Conservation (phyloP, 768 basidiomycete genomes). For the Auricularia sp. region DNA sequence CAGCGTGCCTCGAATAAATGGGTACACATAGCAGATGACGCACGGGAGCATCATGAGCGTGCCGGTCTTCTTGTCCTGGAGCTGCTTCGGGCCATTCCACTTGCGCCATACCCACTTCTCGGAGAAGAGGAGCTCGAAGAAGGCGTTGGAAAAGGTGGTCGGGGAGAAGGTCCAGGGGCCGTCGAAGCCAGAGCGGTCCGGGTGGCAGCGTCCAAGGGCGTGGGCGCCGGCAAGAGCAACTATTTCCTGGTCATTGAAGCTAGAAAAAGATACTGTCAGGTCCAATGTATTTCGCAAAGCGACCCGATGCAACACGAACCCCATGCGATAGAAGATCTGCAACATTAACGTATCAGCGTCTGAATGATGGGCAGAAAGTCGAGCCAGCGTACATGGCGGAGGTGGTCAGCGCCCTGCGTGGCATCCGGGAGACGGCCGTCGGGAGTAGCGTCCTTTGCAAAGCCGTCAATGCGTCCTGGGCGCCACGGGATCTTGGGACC, state of each 20-base stretch:
- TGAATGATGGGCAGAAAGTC: neutral
- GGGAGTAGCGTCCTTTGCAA: conserved; percentile 61
- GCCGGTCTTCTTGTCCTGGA: conserved; percentile 82
- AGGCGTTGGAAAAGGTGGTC: conserved; percentile 78
- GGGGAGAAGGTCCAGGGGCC: conserved; percentile 97
- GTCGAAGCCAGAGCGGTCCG: conserved; percentile 72
- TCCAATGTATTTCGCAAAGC: conserved; percentile 17
- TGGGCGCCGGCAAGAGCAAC: conserved; percentile 92
- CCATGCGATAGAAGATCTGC: conserved; percentile 87
- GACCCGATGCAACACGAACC: conserved; percentile 12
- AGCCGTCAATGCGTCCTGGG: conserved; percentile 84
- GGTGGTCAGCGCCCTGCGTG: conserved; percentile 69
- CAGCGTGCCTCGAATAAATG: neutral
- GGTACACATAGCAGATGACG: conserved; percentile 19
- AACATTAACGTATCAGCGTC: neutral
- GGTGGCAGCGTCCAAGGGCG: conserved; percentile 91
- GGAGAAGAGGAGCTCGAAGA: conserved; percentile 71
- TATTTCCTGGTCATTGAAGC: conserved; percentile 93
- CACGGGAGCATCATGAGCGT: conserved; percentile 94
- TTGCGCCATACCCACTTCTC: conserved; percentile 97
- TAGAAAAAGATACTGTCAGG: conserved; percentile 15
- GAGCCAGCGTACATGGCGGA: conserved; percentile 52
- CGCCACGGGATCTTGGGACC: conserved; percentile 93
- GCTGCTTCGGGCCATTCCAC: conserved; percentile 90
- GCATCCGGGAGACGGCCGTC: conserved; percentile 89